phyloP scores from a whole-genome alignment of 345 rosid genomes.

The Citrus glauca region DNA sequence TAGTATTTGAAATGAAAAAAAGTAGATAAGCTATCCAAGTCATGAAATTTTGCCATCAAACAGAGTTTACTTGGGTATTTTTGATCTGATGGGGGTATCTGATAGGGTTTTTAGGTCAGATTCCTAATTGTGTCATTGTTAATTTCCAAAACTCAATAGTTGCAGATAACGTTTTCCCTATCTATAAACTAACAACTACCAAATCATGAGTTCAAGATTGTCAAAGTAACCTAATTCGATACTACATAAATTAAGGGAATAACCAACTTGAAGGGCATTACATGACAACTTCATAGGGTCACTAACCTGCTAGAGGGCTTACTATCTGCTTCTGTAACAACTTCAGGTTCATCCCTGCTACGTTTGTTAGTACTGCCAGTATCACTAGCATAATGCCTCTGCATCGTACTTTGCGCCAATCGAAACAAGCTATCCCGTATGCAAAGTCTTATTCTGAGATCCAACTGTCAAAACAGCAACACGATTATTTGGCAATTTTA shows the following conservation, averaged over 20 bases:
- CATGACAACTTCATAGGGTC: constrained; percentile 8
- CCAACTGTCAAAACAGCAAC: constrained; percentile 55
- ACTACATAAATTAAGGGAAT: not conserved
- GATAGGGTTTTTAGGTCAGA: not conserved
- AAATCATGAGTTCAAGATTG: not conserved
- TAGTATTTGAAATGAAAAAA: not conserved
- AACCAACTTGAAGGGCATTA: not conserved
- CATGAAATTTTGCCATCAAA: not conserved
- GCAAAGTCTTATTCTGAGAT: constrained; percentile 61
- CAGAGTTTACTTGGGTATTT: not conserved
- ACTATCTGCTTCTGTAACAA: constrained; percentile 37
- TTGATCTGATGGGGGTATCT: not conserved
- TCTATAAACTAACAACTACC: not conserved
- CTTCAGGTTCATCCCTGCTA: constrained; percentile 49
- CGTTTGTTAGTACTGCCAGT: constrained; percentile 45
- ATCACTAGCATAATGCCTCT: constrained; percentile 61
- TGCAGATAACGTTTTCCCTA: not conserved
- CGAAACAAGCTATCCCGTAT: constrained; percentile 96
- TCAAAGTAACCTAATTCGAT: not conserved
- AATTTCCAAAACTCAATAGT: not conserved
- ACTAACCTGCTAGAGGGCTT: constrained; percentile 46
- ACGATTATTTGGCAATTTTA: constrained; percentile 21
- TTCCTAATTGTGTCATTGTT: not conserved
- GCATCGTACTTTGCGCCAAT: constrained; percentile 83
- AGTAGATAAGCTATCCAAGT: not conserved